Conservation (phyloP, 345 rosid genomes). For the Schrenkiella parvula region DNA sequence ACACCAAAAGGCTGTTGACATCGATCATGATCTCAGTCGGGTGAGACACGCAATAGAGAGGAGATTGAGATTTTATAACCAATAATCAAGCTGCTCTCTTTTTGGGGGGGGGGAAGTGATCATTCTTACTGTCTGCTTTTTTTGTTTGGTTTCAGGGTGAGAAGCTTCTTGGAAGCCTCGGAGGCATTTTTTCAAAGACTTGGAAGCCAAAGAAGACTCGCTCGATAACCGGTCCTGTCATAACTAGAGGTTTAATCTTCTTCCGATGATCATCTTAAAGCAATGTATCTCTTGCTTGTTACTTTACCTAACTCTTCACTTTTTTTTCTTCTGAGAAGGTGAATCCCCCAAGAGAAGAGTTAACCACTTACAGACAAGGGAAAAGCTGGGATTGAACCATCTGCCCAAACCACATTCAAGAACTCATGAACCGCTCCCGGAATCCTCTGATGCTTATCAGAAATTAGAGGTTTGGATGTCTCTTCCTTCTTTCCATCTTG, state of each 20-base stretch:
- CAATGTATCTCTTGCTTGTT: not conserved
- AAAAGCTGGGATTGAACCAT: conserved; percentile 68
- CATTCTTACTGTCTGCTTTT: not conserved
- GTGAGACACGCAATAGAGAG: conserved; percentile 30
- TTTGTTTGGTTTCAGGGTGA: conserved; percentile 66
- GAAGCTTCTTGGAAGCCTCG: conserved; percentile 87
- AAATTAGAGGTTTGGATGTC: conserved; percentile 63
- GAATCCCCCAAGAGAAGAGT: conserved; percentile 44
- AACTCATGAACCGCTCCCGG: conserved; percentile 37
- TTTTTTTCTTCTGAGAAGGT: not conserved
- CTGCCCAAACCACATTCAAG: conserved; percentile 39
- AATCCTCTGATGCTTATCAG: conserved; percentile 54
- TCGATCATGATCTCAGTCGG: conserved; percentile 87
- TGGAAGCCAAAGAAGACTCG: conserved; percentile 94
- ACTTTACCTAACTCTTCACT: not conserved
- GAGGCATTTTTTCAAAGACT: conserved; percentile 74
- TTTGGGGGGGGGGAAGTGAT: not conserved
- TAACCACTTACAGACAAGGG: conserved; percentile 57
- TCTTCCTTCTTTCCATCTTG: not conserved
- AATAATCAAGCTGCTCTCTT: not conserved
- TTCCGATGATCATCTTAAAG: not conserved
- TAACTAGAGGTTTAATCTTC: conserved; percentile 50
- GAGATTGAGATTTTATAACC: not conserved
- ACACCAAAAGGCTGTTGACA: conserved; percentile 57
- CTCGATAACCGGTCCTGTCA: conserved; percentile 57